Conservation (phyloP, 164 flowering plant species). For the Piper betle region DNA sequence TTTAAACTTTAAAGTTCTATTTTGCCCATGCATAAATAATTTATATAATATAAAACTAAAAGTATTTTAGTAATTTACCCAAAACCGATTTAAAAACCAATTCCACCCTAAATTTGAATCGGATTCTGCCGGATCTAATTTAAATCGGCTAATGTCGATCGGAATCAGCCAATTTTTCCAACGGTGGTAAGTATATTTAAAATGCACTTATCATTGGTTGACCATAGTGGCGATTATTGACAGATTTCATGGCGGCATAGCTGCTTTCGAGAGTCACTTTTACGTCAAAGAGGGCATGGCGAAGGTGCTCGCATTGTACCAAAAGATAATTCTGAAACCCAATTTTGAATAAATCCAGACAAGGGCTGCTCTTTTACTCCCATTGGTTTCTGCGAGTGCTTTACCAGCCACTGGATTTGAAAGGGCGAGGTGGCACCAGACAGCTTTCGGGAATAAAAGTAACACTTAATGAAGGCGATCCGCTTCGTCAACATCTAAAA, state of each 20-base stretch:
- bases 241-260: constrained; percentile 30
- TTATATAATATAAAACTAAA: too few species aligned
- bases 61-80: too few species aligned
- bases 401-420: constrained; percentile 72
- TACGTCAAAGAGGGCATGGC: constrained; percentile 20
- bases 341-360: constrained; percentile 17
- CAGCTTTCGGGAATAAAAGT: constrained; percentile 41
- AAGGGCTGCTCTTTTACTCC: constrained; percentile 22
- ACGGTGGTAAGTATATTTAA: neutral
- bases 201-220: neutral
- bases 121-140: too few species aligned
- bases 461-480: constrained; percentile 79
- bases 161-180: too few species aligned
- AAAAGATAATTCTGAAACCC: constrained; percentile 31
- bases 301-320: constrained; percentile 18
- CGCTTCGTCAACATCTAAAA: constrained; percentile 84
- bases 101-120: too few species aligned
- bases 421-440: constrained; percentile 68
- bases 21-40: too few species aligned
- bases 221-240: neutral
- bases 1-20: too few species aligned
- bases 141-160: too few species aligned
- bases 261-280: constrained; percentile 15
- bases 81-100: too few species aligned
- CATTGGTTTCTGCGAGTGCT: constrained; percentile 41